Conservation (phyloP, 2,329 filamentous ascomycete species). For the Colletotrichum godetiae region DNA sequence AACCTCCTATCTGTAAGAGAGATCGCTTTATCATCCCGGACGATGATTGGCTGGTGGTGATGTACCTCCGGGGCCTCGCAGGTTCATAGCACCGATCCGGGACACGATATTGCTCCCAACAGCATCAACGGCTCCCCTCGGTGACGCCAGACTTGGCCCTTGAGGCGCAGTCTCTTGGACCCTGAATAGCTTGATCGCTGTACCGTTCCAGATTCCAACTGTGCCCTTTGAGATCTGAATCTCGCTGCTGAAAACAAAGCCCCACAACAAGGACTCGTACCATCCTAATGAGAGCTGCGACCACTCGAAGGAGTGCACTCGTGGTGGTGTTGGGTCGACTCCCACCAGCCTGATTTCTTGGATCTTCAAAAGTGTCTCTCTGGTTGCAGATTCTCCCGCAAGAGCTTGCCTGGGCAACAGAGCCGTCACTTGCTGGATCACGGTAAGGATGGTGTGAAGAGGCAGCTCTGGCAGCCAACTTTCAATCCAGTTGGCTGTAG, state of each 20-base stretch:
- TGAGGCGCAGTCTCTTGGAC: constrained; percentile 86
- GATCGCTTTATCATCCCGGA: not conserved
- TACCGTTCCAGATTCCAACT: constrained; percentile 94
- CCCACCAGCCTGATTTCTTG: constrained; percentile 72
- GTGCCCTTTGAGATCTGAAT: constrained; percentile 89
- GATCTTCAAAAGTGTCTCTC: constrained; percentile 65
- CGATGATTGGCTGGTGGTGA: constrained; percentile 15
- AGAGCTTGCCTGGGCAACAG: constrained; percentile 65
- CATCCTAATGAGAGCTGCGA: constrained; percentile 89
- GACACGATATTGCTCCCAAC: constrained; percentile 91
- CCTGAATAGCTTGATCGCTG: constrained; percentile 86
- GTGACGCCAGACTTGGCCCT: constrained; percentile 84
- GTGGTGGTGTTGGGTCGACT: constrained; percentile 79
- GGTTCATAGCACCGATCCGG: constrained; percentile 83
- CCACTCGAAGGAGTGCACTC: constrained; percentile 95
- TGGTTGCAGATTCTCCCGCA: constrained; percentile 53
- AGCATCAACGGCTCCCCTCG: constrained; percentile 90
- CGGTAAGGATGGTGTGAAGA: constrained; percentile 84
- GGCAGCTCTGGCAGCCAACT: constrained; percentile 93
- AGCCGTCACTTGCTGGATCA: constrained; percentile 75
- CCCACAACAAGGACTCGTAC: constrained; percentile 96
- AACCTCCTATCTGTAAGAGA: too few relatives aligned
- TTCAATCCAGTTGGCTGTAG: constrained; percentile 88
- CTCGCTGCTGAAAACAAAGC: constrained; percentile 90
- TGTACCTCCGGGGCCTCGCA: constrained; percentile 57